Base-by-base conservation (phyloP, 805 yeast genomes). In the Candida ulmi region DNA sequence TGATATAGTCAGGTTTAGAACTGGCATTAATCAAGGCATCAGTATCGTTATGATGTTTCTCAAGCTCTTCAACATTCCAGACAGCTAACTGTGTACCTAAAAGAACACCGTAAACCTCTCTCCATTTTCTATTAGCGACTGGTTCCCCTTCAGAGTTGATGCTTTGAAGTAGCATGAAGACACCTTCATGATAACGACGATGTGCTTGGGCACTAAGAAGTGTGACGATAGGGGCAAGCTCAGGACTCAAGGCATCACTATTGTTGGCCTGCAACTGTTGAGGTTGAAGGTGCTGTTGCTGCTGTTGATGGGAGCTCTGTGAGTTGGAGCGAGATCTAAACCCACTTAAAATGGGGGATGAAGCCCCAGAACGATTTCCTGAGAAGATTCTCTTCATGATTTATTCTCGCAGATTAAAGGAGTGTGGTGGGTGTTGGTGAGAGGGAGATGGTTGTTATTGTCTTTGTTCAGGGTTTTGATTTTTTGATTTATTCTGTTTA, bases 41-140 rank as follows among this genome's bases (percentile, higher is more conserved):
- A 0, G 62, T 49, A 30, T 55, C 48, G 40, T 72, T 64, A 40
- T 68, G 65, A 45, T 72, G 71, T 44, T 68, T 70, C 12, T 81
- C 77, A 41, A 85, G 57, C 41, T 71, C 71, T 30, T 77, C 78
- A 3, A 88, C 87, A 57, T 88, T 88, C 97, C 98, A 93, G 45
- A 87, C 76, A 0, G 97, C 95, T 44, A 93, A 66, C 53, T 91
- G 95, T 42, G 87, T 86, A 17, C 99, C 99, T 4, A 87, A 78
- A 31, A 93, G 67, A 13, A 86, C 87, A 33, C 95, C 98, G 59
- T 85, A 93, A 18, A 90, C 96, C 63, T 93, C 96, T 39, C 74
- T 71, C 99, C 99, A 93, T 52, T 74, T 72, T 34, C 97, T 70
- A 36, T 82, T 85, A 0, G 83, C 80, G 4, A 66, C 61, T 0